Base-by-base conservation (phyloP, 2,329 filamentous ascomycete genomes). In the Bipolaris zeicola region DNA sequence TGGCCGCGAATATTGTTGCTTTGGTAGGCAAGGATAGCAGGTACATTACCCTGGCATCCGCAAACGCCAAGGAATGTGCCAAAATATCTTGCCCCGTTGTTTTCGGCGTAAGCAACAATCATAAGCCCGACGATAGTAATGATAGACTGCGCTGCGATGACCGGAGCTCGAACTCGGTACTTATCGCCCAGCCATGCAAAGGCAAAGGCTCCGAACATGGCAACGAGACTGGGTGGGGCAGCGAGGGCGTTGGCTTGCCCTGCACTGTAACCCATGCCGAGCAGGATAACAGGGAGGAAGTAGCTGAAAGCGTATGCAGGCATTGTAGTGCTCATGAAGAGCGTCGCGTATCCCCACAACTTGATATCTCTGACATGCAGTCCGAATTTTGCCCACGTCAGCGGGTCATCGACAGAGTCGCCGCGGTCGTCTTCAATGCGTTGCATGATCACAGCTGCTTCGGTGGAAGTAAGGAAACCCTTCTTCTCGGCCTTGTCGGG, bases 241-340 rank as follows among this genome's bases (percentile, higher is more conserved):
- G 64, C 55, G 5, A 69, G 59, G 0, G 61, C 63, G 28, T 67
- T 66, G 1, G 61, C 63, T 8, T 55, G 20, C 22, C 60, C 62
- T 3, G 59, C 50, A 16, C 48, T 54, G 53, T 65, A 69, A 0
- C 64, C 65, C 65, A 66, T 68, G 10, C 67, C 66, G 5, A 68
- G 48, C 8, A 71, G 63, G 10, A 72, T 71, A 5, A 71, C 60
- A 6, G 69, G 69, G 3, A 68, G 58, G 46, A 70, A 71, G 55
- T 69, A 72, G 11, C 60, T 42, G 20, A 69, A 70, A 11, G 65
- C 66, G 36, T 72, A 72, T 2, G 60, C 64, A 1, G 65, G 65
- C 46, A 69, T 58, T 0, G 66, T 68, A 1, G 63, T 65, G 13
- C 58, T 62, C 62, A 70, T 65, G 50, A 68, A 65, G 5, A 67